Evolutionary conservation across 139 green algal species (phyloP).

Genomic region (Closterium sp.): DNA sequence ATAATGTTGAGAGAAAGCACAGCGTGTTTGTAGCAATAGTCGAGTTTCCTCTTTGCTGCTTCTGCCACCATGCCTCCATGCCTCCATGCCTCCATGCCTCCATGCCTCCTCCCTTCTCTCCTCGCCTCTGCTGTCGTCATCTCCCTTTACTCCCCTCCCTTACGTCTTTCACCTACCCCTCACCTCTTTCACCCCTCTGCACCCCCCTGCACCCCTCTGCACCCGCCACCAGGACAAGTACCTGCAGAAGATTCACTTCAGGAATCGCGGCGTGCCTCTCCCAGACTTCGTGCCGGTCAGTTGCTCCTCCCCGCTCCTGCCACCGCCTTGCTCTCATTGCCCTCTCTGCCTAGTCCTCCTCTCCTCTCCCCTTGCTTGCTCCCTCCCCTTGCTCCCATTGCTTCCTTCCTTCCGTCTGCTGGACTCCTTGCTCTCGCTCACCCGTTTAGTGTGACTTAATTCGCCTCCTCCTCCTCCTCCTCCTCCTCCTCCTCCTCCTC

Average conservation of each 20-base stretch:
- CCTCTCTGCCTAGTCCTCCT: background rate
- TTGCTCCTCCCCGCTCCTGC: background rate
- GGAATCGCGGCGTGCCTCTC: slow-evolving; percentile 69
- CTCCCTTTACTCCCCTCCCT: no score
- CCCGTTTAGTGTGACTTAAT: no score
- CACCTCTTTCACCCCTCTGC: background rate
- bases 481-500: slow-evolving; percentile 8
- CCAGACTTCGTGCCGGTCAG: slow-evolving; percentile 69
- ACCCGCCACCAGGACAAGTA: slow-evolving; percentile 88
- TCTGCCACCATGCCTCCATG: no score
- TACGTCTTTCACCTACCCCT: background rate
- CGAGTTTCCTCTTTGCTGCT: no score
- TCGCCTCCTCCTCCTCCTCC: background rate
- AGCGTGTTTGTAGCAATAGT: no score
- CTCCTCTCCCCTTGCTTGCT: background rate
- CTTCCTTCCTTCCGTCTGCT: background rate
- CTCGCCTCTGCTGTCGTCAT: no score
- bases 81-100: background rate
- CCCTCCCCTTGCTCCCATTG: no score
- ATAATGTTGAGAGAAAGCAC: no score
- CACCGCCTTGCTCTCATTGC: no score
- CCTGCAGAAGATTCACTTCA: slow-evolving; percentile 90
- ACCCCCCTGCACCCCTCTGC: background rate
- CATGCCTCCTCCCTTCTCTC: background rate
- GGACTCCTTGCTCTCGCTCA: no score